Conservation (phyloP, 805 yeast species). For the Debaryomyces prosopidis region DNA sequence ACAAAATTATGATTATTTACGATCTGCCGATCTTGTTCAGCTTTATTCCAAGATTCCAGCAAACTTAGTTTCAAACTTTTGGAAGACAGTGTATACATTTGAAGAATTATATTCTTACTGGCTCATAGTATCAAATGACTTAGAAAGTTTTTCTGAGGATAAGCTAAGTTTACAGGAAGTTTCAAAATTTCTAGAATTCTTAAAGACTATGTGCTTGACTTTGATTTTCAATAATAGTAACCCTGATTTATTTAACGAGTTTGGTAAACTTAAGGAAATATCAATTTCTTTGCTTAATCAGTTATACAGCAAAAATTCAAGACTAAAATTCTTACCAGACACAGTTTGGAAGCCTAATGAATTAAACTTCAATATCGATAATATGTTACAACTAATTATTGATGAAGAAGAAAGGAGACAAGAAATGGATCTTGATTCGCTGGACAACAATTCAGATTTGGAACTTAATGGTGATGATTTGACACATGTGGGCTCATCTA, state of each 20-base stretch:
- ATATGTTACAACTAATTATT: slow-evolving; percentile 36
- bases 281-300: slow-evolving; percentile 61
- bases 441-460: slow-evolving; percentile 14
- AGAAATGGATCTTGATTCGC: slow-evolving; percentile 11
- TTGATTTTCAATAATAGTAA: slow-evolving; percentile 40
- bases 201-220: slow-evolving; percentile 51
- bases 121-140: slow-evolving; percentile 66
- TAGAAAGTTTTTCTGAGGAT: slow-evolving; percentile 50
- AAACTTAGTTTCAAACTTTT: slow-evolving; percentile 17
- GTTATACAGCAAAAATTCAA: slow-evolving; percentile 63
- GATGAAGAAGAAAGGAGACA: slow-evolving; percentile 42
- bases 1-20: slow-evolving; percentile 12
- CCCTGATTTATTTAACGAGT: slow-evolving; percentile 7
- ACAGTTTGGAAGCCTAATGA: slow-evolving; percentile 54
- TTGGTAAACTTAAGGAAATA: slow-evolving; percentile 23
- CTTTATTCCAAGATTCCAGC: slow-evolving; percentile 6
- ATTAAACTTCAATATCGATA: slow-evolving; percentile 31
- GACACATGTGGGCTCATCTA: not conserved
- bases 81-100: slow-evolving; percentile 46
- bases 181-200: slow-evolving; percentile 42
- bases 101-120: slow-evolving; percentile 67
- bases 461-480: not conserved
- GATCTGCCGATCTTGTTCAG: slow-evolving; percentile 6
- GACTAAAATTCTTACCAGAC: slow-evolving; percentile 50
- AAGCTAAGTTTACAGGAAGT: slow-evolving; percentile 43